Conservation (phyloP, 2,329 filamentous ascomycete genomes). For the Hymenoscyphus occultus region DNA sequence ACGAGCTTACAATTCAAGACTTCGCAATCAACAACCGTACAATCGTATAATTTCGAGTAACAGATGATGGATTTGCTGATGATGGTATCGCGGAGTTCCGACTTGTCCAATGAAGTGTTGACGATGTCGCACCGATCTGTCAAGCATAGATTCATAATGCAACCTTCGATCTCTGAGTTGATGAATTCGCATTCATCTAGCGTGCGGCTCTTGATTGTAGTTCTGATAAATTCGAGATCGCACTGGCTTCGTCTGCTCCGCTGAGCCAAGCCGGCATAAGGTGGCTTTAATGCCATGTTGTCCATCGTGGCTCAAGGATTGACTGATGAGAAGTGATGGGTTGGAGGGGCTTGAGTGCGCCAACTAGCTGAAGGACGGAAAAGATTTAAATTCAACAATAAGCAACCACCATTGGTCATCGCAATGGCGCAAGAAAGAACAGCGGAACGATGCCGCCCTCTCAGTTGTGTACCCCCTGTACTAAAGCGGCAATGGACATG, state of each 20-base stretch:
- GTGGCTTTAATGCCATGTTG: no score
- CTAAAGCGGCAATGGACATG: no score
- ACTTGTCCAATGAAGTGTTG: not conserved
- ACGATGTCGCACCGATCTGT: not conserved
- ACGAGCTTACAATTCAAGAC: not conserved
- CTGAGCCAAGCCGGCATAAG: not conserved
- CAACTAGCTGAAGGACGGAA: no score
- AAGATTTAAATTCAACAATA: no score
- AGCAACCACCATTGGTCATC: no score
- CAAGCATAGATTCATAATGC: not conserved
- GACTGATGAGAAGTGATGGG: no score
- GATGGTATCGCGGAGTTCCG: not conserved
- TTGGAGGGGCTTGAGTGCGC: no score
- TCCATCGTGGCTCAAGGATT: no score
- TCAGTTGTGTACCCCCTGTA: no score
- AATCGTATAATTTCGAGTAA: not conserved
- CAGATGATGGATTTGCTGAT: not conserved
- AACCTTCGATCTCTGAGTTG: not conserved
- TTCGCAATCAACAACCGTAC: not conserved
- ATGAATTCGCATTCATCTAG: not conserved
- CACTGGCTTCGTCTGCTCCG: not conserved
- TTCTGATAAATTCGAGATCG: not conserved
- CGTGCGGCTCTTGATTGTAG: not conserved
- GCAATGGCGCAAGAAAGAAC: no score
- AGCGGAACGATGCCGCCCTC: no score